Evolutionary conservation across 2,329 filamentous ascomycete genomes (phyloP).

Genomic region (Aspergillus hortae): DNA sequence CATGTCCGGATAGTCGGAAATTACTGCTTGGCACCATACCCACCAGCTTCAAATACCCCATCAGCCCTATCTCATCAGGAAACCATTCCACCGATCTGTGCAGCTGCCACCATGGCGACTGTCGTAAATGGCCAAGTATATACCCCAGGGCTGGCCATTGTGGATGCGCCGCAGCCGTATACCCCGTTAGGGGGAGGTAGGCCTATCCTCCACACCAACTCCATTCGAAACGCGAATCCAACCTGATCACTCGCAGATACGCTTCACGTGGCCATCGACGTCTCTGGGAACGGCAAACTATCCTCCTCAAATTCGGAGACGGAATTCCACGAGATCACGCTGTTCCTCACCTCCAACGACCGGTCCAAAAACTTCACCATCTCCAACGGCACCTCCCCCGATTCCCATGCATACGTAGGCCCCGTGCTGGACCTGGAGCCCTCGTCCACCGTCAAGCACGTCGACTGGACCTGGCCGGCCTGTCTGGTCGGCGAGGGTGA

Average conservation of each 20-base stretch:
- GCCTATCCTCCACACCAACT: constrained; percentile 21
- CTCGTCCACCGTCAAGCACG: constrained; percentile 68
- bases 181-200: constrained; percentile 62
- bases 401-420: constrained; percentile 50
- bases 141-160: constrained; percentile 64
- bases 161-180: constrained; percentile 63
- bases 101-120: constrained; percentile 51
- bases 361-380: constrained; percentile 66
- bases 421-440: constrained; percentile 63
- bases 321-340: constrained; percentile 60
- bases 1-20: constrained; percentile 3
- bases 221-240: no score
- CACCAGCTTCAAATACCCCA: not conserved
- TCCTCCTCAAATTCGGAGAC: constrained; percentile 51
- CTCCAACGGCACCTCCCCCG: constrained; percentile 55
- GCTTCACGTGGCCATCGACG: constrained; percentile 64
- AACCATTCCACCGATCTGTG: not conserved
- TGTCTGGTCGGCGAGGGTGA: constrained; percentile 62
- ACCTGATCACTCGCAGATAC: constrained; percentile 25
- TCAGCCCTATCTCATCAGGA: not conserved
- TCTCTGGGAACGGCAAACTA: constrained; percentile 63
- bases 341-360: constrained; percentile 64
- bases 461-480: constrained; percentile 69
- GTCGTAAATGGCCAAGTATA: constrained; percentile 64
- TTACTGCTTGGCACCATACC: constrained; percentile 4